These are phyloP conservation scores for Mesembryanthemum crystallinum DNA, from an alignment of 148 eudicot genomes.

Conservation along the genomic window DNA sequence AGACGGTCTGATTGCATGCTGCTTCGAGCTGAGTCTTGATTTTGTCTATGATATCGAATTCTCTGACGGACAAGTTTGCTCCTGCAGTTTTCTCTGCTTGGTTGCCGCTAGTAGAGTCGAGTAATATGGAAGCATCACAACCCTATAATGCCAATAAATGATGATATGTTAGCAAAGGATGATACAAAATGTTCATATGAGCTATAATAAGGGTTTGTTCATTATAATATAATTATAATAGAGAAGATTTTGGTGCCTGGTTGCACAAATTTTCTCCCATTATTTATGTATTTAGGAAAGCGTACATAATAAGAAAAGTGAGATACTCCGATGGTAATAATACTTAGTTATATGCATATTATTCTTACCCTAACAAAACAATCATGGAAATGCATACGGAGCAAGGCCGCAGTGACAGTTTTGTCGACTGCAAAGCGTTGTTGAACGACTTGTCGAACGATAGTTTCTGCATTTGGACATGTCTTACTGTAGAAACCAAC, in stretches of 20 bases:
- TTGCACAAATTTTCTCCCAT: no score
- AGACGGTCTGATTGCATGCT: constrained; percentile 16
- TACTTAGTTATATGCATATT: no score
- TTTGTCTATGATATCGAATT: constrained; percentile 23
- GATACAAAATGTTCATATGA: no score
- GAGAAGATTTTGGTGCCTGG: no score
- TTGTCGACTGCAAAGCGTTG: neutral
- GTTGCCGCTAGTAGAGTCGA: constrained; percentile 19
- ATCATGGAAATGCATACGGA: neutral
- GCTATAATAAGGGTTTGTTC: no score
- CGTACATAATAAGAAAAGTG: no score
- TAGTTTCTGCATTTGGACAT: constrained; percentile 17
- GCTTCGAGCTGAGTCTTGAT: constrained; percentile 21
- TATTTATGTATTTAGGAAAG: no score
- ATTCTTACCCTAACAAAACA: neutral
- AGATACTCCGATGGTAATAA: no score
- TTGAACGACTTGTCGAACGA: constrained; percentile 2
- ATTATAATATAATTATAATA: no score
- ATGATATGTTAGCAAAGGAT: neutral
- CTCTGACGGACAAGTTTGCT: constrained; percentile 16
- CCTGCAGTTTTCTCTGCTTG: constrained; percentile 24
- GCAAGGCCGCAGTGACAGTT: neutral
- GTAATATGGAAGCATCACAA: constrained; percentile 25
- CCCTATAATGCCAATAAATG: neutral
- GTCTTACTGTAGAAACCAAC: constrained; percentile 17